These are phyloP conservation scores for Pleurotus pulmonarius DNA, from an alignment of 768 basidiomycete genomes.

Conservation along the genomic window DNA sequence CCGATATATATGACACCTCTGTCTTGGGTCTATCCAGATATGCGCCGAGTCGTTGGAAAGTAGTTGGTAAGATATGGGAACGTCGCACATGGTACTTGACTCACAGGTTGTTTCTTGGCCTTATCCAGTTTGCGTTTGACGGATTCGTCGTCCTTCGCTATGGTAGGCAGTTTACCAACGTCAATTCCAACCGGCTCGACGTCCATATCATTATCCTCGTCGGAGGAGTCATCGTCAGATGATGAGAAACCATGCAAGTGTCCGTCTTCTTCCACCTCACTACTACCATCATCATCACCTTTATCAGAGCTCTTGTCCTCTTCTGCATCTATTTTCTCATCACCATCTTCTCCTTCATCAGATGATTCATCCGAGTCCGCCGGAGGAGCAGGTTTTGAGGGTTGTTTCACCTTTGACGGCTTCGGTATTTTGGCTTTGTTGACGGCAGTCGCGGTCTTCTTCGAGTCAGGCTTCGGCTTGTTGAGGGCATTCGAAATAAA, in stretches of 20 bases:
- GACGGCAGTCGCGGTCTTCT: neutral
- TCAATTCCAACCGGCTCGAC: conserved; percentile 56
- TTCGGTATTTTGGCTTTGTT: neutral
- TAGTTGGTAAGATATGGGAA: neutral
- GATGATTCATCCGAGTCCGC: conserved; percentile 1
- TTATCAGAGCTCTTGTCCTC: conserved; percentile 10
- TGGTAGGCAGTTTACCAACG: conserved; percentile 71
- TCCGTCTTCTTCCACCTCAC: conserved; percentile 32
- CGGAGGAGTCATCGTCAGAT: conserved; percentile 77
- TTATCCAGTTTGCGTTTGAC: conserved; percentile 65
- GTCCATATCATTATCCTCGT: conserved; percentile 56
- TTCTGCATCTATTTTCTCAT: conserved; percentile 8
- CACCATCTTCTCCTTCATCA: conserved; percentile 17
- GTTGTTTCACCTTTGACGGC: neutral
- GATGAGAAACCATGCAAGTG: conserved; percentile 73
- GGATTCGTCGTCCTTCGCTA: conserved; percentile 82
- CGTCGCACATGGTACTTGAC: conserved; percentile 19
- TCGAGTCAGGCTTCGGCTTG: neutral
- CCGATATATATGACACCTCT: conserved; percentile 87
- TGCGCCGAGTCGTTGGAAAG: neutral
- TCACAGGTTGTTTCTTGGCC: conserved; percentile 64
- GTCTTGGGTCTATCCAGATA: conserved; percentile 43
- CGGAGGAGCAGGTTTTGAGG: neutral
- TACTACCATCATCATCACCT: conserved; percentile 17
- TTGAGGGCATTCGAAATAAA: conserved; percentile 4